Evolutionary conservation across 164 flowering plant species (phyloP).

Genomic region (Umbellularia californica): DNA sequence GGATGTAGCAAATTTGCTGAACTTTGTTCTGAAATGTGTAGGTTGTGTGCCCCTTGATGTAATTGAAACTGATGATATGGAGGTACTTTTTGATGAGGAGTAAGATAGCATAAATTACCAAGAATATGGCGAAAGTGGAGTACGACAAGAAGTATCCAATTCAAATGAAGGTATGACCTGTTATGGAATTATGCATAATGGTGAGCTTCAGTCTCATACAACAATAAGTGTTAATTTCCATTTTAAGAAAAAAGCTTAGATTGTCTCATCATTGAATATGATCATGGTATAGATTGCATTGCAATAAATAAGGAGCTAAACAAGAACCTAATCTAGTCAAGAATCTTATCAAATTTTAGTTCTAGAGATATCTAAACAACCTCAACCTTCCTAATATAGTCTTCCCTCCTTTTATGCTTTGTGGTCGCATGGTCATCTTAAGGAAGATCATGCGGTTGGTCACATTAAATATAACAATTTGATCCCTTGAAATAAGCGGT

Average conservation of each 20-base stretch:
- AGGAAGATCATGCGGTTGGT: too few species aligned
- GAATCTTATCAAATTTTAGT: neutral
- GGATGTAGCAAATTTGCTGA: neutral
- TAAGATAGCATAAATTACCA: constrained; percentile 17
- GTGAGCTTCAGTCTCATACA: neutral
- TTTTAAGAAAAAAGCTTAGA: too few species aligned
- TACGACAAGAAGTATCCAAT: constrained; percentile 4
- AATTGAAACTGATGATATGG: constrained; percentile 49
- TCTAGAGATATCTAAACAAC: neutral
- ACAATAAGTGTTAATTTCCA: too few species aligned
- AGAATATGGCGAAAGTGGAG: constrained; percentile 32
- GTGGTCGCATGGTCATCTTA: too few species aligned
- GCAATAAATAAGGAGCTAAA: too few species aligned
- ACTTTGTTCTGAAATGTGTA: constrained; percentile 10
- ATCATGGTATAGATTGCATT: too few species aligned
- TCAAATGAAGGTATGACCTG: constrained; percentile 7
- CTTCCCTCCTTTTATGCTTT: too few species aligned
- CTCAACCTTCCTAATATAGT: too few species aligned
- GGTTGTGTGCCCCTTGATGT: constrained; percentile 39
- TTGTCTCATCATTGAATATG: neutral
- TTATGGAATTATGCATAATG: neutral
- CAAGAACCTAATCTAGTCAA: too few species aligned
- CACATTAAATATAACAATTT: too few species aligned
- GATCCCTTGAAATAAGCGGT: too few species aligned
- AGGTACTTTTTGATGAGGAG: constrained; percentile 25